Evolutionary conservation across 176 grass and related monocot species (phyloP), one percentile per base, ranked within the genome.

Genomic region (Cocos nucifera): DNA sequence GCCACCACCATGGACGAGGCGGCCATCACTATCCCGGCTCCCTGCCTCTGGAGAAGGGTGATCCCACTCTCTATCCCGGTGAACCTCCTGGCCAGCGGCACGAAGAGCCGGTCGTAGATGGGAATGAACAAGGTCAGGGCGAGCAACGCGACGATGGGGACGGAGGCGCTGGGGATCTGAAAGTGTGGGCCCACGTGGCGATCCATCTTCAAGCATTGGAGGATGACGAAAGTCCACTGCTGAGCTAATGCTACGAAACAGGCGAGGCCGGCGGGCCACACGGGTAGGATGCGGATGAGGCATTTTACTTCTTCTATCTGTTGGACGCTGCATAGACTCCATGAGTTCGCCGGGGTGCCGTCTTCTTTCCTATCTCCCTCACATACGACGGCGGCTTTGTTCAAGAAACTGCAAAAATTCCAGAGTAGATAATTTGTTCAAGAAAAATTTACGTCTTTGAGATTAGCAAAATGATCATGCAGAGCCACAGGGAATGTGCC

Each of bases 221-320:
- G 65, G 24, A 84, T 56, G 22, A 74, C 65, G 61, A 77, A 90
- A 22, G 81, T 87, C 62, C 75, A 82, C 35, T 87, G 83, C 77
- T 95, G 91, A 49, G 71, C 67, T 56, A 87, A 4, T 21, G 82
- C 64, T 26, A 96, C 10, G 23, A 79, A 96, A 56, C 74, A 80
- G 70, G 87, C 24, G 51, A 96, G 44, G 35, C 75, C 86, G 51
- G 86, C 79, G 6, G 84, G 44, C 79, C 58, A 90, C 18, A 95
- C 61, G 56, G 83, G 91, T 12, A 95, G 44, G 77, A 90, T 87
- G 55, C 72, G 73, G 63, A 90, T 75, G 39, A 87, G 82, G 70
- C 86, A 96, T 70, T 96, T 90, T 12, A 75, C 73, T 73, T 90
- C 86, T 63, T 96, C 91, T 57, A 87, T 77, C 54, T 79, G 75